Percentiles rank a stretch among this genome's conserved stretches.
Conservation (phyloP, 2,329 filamentous ascomycete species). For the Calonectria fujianensis region DNA sequence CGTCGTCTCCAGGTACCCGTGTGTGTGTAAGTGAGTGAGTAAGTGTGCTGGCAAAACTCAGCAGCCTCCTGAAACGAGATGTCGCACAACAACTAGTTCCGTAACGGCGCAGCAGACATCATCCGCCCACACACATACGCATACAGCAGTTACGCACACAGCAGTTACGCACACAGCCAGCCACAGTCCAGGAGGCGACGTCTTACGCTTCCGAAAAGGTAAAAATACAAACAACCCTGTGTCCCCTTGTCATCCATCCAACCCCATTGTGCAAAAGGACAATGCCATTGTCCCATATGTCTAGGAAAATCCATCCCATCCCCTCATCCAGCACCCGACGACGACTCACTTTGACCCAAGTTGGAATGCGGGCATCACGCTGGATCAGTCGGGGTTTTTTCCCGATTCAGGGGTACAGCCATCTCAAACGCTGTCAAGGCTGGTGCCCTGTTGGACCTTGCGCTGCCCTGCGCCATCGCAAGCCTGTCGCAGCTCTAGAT, state of each 20-base stretch:
- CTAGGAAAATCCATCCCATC: slow-evolving; percentile 5
- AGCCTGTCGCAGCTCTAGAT: slow-evolving; percentile 41
- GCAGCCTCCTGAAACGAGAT: slow-evolving; percentile 46
- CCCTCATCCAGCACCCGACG: not conserved
- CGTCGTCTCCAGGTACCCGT: slow-evolving; percentile 29
- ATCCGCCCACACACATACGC: slow-evolving; percentile 23
- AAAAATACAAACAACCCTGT: not conserved
- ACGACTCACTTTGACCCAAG: slow-evolving; percentile 9
- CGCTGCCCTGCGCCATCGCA: slow-evolving; percentile 38
- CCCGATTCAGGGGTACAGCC: slow-evolving; percentile 38
- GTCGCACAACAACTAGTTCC: slow-evolving; percentile 42
- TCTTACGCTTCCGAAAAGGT: not conserved
- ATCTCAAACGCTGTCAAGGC: slow-evolving; percentile 31
- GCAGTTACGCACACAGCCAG: slow-evolving; percentile 20
- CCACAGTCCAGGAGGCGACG: slow-evolving; percentile 11
- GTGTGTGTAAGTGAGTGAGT: slow-evolving; percentile 36
- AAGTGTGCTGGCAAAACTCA: slow-evolving; percentile 41
- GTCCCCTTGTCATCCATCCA: not conserved
- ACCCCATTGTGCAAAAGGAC: slow-evolving; percentile 4
- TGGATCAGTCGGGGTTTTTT: slow-evolving; percentile 27
- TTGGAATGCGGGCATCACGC: slow-evolving; percentile 18
- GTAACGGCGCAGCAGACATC: slow-evolving; percentile 29
- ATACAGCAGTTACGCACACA: slow-evolving; percentile 12
- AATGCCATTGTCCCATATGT: slow-evolving; percentile 18
- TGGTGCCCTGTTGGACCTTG: slow-evolving; percentile 34